phyloP scores from a whole-genome alignment of 2,329 filamentous ascomycete species.

The Harringtonia lauricola region DNA sequence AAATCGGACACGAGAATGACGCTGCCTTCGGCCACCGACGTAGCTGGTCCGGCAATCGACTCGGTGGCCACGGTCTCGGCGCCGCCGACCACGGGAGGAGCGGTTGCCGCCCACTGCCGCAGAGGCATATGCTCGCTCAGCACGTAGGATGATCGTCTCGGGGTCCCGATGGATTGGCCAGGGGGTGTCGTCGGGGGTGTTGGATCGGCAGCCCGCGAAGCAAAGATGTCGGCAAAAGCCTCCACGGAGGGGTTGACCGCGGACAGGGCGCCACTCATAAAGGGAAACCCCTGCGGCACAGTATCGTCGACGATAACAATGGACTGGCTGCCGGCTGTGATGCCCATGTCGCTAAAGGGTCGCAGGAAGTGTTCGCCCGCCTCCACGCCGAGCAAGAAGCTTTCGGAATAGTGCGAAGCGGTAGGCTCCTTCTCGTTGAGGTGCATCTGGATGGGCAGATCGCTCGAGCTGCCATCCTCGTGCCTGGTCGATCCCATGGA shows the following conservation, averaged over 20 bases:
- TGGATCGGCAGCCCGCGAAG: constrained; percentile 36
- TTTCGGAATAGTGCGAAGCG: constrained; percentile 30
- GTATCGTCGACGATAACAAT: constrained; percentile 79
- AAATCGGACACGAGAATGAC: constrained; percentile 2
- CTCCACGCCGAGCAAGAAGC: constrained; percentile 12
- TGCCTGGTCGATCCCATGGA: constrained; percentile 8
- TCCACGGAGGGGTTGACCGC: constrained; percentile 36
- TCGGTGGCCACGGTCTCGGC: constrained; percentile 25
- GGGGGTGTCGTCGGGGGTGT: constrained; percentile 54
- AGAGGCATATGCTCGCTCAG: constrained; percentile 36
- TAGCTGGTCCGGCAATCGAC: not conserved
- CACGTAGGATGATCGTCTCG: constrained; percentile 44
- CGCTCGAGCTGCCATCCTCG: not conserved
- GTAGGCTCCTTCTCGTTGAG: constrained; percentile 17
- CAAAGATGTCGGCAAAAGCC: constrained; percentile 40
- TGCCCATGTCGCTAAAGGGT: constrained; percentile 40
- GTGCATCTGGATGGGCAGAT: constrained; percentile 5
- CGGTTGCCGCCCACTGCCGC: constrained; percentile 22
- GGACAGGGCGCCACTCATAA: constrained; percentile 39
- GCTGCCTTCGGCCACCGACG: not conserved
- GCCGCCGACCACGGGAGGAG: constrained; percentile 38
- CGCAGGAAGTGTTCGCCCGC: constrained; percentile 16
- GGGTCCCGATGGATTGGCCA: constrained; percentile 29
- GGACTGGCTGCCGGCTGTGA: constrained; percentile 77
- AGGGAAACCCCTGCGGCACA: constrained; percentile 32